These are phyloP conservation scores for Arthrobotrys sinensis DNA, from an alignment of 2,329 filamentous ascomycete species.

Conservation along the genomic window DNA sequence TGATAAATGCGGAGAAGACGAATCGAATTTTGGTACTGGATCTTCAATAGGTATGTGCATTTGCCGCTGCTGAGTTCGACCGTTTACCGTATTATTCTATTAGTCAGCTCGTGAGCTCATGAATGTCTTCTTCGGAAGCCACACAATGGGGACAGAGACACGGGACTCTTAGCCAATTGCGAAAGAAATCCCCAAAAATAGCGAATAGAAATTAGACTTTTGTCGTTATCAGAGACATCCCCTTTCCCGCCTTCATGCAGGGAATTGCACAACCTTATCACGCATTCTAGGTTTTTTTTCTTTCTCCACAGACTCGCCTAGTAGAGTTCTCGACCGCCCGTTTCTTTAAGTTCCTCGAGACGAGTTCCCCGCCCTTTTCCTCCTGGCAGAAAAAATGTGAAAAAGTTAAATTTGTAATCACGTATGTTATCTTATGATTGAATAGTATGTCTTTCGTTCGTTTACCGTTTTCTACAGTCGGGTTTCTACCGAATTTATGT, in stretches of 20 bases:
- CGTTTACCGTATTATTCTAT: background rate
- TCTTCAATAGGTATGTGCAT: background rate
- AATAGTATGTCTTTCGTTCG: conserved; percentile 28
- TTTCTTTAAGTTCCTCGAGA: conserved; percentile 26
- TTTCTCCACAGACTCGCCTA: conserved; percentile 49
- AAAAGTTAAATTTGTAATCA: conserved; percentile 17
- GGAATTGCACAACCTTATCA: conserved; percentile 42
- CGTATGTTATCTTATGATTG: conserved; percentile 14
- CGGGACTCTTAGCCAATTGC: background rate
- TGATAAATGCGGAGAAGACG: background rate
- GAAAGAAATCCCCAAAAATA: conserved; percentile 10
- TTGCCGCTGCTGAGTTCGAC: background rate
- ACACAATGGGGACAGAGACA: too few species aligned
- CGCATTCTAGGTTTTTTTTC: conserved; percentile 7
- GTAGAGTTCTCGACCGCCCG: conserved; percentile 21
- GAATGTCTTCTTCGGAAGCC: too few species aligned
- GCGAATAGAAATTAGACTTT: conserved; percentile 17
- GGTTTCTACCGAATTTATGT: conserved; percentile 46
- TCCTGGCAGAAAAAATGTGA: conserved; percentile 1
- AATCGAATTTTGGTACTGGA: background rate
- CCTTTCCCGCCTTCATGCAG: conserved; percentile 36
- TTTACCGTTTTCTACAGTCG: conserved; percentile 27
- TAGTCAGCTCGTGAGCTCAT: background rate
- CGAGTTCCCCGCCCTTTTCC: conserved; percentile 21
- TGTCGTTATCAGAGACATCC: conserved; percentile 17